Base-by-base conservation (phyloP, 1,284 basidiomycete species). In the Cutaneotrichosporon mucoides region DNA sequence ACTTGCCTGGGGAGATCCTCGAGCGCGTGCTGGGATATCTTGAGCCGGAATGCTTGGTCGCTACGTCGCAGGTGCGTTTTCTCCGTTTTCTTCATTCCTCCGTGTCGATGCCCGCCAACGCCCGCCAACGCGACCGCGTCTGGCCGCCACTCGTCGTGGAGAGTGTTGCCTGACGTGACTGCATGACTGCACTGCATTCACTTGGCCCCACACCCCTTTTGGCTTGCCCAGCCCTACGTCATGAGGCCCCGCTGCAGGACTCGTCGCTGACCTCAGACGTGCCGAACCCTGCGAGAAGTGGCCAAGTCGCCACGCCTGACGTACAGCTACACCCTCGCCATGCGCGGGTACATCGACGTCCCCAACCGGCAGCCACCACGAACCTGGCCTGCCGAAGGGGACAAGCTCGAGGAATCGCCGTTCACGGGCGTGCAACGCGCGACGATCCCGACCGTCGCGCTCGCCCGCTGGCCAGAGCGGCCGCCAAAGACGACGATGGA, bases 401-500 rank as follows among this genome's bases (percentile, higher is more conserved):
- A 47, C 42, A 55, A 55, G 10, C 8, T 40, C 2, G 47, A 49
- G 11, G 24, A 5, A 16, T 68, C 67, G 11, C 69, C 69, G 11
- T 64, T 64, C 50, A 68, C 67, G 0, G 62, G 61, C 11, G 48
- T 43, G 7, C 16, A 43, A 16, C 62, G 66, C 24, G 50, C 56
- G 15, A 59, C 61, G 0, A 51, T 69, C 8, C 47, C 60, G 0
- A 60, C 59, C 24, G 69, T 69, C 5, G 47, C 53, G 4, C 56
- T 68, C 4, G 59, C 66, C 5, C 61, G 62, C 3, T 68, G 61
- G 56, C 65, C 63, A 4, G 47, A 57, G 38, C 40, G 53, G n/a
- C 59, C 62, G 5, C 62, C 66, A 2, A 15, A 24, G 10, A 48
- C 59, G 4, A 24, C 24, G 24, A 53, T 53, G 16, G 60, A 65